Evolutionary conservation across 257 asterid genomes (phyloP), one percentile per base, ranked within the genome.

Genomic region (Osmanthus fragrans): DNA sequence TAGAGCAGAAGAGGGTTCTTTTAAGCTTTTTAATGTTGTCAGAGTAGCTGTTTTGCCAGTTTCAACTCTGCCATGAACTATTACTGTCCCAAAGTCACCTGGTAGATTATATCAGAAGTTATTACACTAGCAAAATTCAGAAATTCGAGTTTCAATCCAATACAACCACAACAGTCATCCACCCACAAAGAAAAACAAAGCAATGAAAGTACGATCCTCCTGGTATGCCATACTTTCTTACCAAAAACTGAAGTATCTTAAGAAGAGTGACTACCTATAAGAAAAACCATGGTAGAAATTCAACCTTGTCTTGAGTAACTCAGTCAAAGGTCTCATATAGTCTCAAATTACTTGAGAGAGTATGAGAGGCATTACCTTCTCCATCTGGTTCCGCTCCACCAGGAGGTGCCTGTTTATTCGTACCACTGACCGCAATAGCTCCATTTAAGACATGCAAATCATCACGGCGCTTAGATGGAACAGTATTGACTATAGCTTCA

Each of bases 41-140:
- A 47, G 83, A 40, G 79, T 73, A 83, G 84, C 87, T 63, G 91
- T 75, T 79, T 74, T 85, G 63, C 77, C 84, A 40, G 40, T 80
- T 66, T 89, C 96, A 75, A 39, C 81, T 77, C 84, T 88, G 75
- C 88, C 93, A 82, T 84, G 94, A 81, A 92, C 82, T 82, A 93
- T 77, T 67, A 95, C 83, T 11, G 99, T 95, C 80, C 98, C 97
- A 86, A 88, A 92, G 80, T 91, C 98, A 90, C 92, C 99, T 95
- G 87, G 75, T 67, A 75, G 79, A 73, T 81, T 54, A 78, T 42
- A 47, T 54, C 71, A 67, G 32, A 27, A 70, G 73, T 77, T 81
- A 77, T 79, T 33, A 33, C 51, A 73, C 72, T 27, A 82, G 42
- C 60, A 75, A 73, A 71, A 42, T 45, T 29, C 60, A 70, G 34